Evolutionary conservation across 352 stramenopile genomes (phyloP).

Genomic region (Plasmopara muralis): DNA sequence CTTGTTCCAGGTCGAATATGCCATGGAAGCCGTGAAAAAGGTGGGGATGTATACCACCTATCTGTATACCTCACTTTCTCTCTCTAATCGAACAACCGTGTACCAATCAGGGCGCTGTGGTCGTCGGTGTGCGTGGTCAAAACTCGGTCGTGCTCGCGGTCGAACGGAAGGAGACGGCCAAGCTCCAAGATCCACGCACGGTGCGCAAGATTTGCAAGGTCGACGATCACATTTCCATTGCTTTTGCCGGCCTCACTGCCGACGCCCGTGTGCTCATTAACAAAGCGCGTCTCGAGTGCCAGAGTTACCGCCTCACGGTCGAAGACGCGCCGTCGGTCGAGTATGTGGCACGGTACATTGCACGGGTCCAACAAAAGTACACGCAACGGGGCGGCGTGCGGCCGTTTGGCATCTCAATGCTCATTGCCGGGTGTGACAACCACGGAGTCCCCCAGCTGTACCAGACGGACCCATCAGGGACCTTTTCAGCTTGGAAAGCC

Average conservation of each 20-base stretch:
- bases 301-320: slow-evolving; percentile 97
- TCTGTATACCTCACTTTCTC: too few species aligned
- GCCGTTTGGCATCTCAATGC: slow-evolving; percentile 97
- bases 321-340: slow-evolving; percentile 93
- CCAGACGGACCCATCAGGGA: slow-evolving; percentile 97
- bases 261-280: slow-evolving; percentile 98
- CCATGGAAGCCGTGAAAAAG: slow-evolving; percentile 98
- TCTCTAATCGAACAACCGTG: too few species aligned
- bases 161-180: slow-evolving; percentile 85
- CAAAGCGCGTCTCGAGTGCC: slow-evolving; percentile 95
- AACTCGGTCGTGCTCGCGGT: slow-evolving; percentile 93
- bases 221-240: slow-evolving; percentile 97
- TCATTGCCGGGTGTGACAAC: slow-evolving; percentile 93
- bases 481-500: slow-evolving; percentile 97
- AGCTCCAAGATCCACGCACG: slow-evolving; percentile 95
- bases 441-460: slow-evolving; percentile 93
- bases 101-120: slow-evolving; percentile 88
- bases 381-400: slow-evolving; percentile 97
- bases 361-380: slow-evolving; percentile 96
- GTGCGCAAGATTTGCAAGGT: slow-evolving; percentile 99
- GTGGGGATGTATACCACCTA: slow-evolving; percentile 16
- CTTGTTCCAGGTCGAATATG: slow-evolving; percentile 99
- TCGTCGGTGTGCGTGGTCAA: slow-evolving; percentile 95
- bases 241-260: slow-evolving; percentile 97
- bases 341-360: slow-evolving; percentile 97